These are phyloP conservation scores for Debaryomyces nepalensis DNA, from an alignment of 1,139 yeast genomes.

Conservation along the genomic window DNA sequence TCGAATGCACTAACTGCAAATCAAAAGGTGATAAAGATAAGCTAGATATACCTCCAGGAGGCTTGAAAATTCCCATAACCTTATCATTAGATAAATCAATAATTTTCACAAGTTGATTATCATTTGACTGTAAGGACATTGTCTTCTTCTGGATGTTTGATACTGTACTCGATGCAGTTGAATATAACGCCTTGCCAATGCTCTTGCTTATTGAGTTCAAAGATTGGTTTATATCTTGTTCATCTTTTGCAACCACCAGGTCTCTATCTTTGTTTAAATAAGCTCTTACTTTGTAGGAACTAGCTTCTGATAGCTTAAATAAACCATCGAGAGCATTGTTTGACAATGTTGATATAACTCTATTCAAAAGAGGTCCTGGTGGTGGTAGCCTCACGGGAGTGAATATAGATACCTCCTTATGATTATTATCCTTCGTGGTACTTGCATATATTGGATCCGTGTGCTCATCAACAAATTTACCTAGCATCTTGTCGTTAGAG, in stretches of 20 bases:
- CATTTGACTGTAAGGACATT: constrained; percentile 28
- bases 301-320: constrained; percentile 51
- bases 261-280: constrained; percentile 32
- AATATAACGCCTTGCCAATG: constrained; percentile 37
- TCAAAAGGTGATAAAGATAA: constrained; percentile 69
- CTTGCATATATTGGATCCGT: constrained; percentile 20
- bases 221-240: constrained; percentile 24
- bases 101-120: constrained; percentile 45
- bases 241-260: constrained; percentile 16
- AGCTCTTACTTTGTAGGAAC: constrained; percentile 48
- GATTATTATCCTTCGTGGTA: constrained; percentile 6
- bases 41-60: constrained; percentile 66
- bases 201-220: constrained; percentile 39
- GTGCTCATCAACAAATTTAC: constrained; percentile 11
- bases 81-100: constrained; percentile 52
- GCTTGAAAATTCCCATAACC: constrained; percentile 55
- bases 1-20: constrained; percentile 59
- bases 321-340: constrained; percentile 60
- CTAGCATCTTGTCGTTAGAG: constrained; percentile 12
- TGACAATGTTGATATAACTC: constrained; percentile 53
- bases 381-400: constrained; percentile 54
- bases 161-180: constrained; percentile 42
- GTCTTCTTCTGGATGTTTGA: constrained; percentile 36
- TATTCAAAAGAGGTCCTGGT: constrained; percentile 48
- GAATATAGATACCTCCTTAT: constrained; percentile 20